Base-by-base conservation (phyloP, 140 eudicot species). In the Flaveria floridana region DNA sequence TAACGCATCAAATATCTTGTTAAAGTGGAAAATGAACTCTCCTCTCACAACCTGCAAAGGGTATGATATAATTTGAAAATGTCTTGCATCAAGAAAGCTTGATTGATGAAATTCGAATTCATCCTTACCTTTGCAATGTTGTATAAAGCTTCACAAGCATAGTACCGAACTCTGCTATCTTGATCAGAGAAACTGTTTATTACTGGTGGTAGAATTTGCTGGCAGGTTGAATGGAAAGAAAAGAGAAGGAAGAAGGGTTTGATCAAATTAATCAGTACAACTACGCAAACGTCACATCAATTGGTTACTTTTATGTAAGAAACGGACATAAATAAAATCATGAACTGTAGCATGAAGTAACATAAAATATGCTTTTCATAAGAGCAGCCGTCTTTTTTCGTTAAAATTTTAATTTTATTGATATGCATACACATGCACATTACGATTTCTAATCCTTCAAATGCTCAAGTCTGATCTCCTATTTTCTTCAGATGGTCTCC, bases 91-190 rank as follows among this genome's bases (percentile, higher is more conserved):
- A 34, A 71, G 42, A 72, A 64, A 63, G 69, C 55, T 73, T 7
- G 21, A 67, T 18, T 53, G 63, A 73, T 41, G 19, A 51, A 20
- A 74, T 76, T 58, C 30, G 12, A 14, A 15, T 67, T 48, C 46
- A 62, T 47, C 41, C 75, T 79, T 87, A 93, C 98, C 97, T 93
- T 93, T 20, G 98, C 98, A 78, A 93, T 93, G 82, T 93, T 93
- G 80, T 93, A 93, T 76, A 93, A 85, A 74, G 98, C 97, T 82
- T 93, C 98, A 85, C 98, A 93, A 56, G 98, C 98, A 87, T 93
- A 93, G 63, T 93, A 90, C 7, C 97, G 96, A 79, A 93, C 98
- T 85, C 98, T 88, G 76, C 97, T 85, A 84, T 93, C 98, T 88
- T 88, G 97, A 74, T 93, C 97, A 47, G 89, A 74, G 68, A 93